phyloP scores from a whole-genome alignment of 2,329 filamentous ascomycete species.

The Verticillium nubilum region DNA sequence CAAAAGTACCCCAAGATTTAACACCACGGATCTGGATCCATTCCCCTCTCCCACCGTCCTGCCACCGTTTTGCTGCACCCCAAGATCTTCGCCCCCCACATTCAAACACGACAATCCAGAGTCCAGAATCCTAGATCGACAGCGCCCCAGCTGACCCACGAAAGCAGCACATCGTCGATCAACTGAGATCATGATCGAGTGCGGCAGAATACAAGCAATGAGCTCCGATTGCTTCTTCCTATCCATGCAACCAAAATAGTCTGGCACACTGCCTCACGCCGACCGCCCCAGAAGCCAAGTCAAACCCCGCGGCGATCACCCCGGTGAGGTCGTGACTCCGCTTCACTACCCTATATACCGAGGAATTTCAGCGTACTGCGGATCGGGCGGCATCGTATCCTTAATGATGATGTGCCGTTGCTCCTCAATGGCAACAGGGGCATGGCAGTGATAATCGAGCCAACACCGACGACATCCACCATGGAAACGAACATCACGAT shows the following conservation, averaged over 20 bases:
- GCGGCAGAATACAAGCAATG: not conserved
- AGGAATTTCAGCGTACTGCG: not conserved
- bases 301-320: not conserved
- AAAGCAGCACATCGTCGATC: not conserved
- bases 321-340: not conserved
- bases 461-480: not conserved
- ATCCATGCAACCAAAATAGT: not conserved
- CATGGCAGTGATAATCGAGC: not conserved
- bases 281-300: not conserved
- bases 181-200: not conserved
- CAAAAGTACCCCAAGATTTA: too few species aligned
- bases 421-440: not conserved
- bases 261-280: not conserved
- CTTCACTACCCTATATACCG: not conserved
- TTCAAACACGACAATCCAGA: not conserved
- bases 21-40: not conserved
- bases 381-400: not conserved
- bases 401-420: not conserved
- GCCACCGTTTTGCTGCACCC: not conserved
- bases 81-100: not conserved
- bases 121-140: not conserved
- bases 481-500: not conserved
- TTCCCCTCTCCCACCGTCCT: not conserved
- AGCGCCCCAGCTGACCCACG: not conserved
- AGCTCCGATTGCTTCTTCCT: not conserved